These are phyloP conservation scores for Globisporangium paroecandrum DNA, from an alignment of 352 stramenopile genomes.

Conservation along the genomic window DNA sequence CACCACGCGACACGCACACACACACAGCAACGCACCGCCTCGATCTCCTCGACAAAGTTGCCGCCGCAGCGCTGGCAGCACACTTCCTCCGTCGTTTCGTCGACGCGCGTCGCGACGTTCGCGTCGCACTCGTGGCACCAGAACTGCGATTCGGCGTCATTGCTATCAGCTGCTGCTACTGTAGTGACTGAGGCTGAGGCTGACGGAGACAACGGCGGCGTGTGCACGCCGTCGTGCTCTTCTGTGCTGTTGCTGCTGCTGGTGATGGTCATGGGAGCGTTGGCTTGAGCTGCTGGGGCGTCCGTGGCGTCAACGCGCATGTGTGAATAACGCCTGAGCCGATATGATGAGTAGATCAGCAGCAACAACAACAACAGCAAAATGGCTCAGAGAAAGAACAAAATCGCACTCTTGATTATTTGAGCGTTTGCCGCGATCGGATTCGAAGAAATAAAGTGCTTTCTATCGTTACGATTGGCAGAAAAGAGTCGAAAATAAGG, in stretches of 20 bases:
- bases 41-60: constrained; percentile 87
- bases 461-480: not conserved
- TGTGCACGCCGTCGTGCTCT: constrained; percentile 12
- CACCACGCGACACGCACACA: not conserved
- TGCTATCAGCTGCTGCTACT: not conserved
- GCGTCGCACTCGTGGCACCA: constrained; percentile 81
- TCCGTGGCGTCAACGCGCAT: constrained; percentile 4
- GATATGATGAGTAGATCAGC: not conserved
- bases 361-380: not conserved
- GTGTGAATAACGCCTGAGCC: not conserved
- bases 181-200: not conserved
- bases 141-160: constrained; percentile 32
- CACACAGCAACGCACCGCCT: constrained; percentile 37
- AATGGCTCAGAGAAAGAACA: constrained; percentile 1
- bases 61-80: constrained; percentile 66
- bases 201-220: constrained; percentile 14
- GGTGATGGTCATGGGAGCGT: not conserved
- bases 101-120: constrained; percentile 52
- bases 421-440: not conserved
- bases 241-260: not conserved
- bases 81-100: constrained; percentile 60
- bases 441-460: not conserved
- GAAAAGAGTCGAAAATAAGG: not conserved
- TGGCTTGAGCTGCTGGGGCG: not conserved
- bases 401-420: not conserved